phyloP scores from a whole-genome alignment of 805 yeast species.

The Cyberlindnera mississippiensis region DNA sequence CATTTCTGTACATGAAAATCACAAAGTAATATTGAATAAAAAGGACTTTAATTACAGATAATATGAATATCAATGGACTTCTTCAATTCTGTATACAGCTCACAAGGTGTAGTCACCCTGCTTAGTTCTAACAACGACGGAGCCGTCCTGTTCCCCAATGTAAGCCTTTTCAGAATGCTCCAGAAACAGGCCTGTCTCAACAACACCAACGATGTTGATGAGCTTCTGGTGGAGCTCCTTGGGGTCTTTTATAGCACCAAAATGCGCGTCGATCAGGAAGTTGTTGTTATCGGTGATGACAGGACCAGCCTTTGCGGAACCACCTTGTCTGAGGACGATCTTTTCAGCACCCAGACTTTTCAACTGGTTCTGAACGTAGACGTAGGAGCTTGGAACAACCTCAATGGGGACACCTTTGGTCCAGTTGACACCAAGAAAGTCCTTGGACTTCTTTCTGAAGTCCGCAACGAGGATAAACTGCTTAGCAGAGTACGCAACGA shows the following conservation, averaged over 20 bases:
- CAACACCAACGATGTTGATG: conserved; percentile 84
- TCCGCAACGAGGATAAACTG: conserved; percentile 89
- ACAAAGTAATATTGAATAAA: no score
- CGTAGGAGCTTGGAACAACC: conserved; percentile 85
- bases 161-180: conserved; percentile 71
- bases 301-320: conserved; percentile 93
- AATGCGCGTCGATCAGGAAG: conserved; percentile 88
- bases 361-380: conserved; percentile 67
- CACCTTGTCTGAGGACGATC: conserved; percentile 76
- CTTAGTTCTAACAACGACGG: conserved; percentile 36
- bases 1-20: no score
- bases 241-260: conserved; percentile 64
- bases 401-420: conserved; percentile 91
- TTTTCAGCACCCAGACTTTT: conserved; percentile 56
- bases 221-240: conserved; percentile 56
- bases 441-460: conserved; percentile 72
- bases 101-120: no score
- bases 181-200: conserved; percentile 89
- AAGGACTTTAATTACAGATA: no score
- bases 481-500: conserved; percentile 78
- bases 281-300: conserved; percentile 94
- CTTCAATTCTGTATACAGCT: no score
- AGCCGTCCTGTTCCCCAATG: conserved; percentile 83
- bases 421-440: conserved; percentile 75
- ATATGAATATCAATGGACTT: no score